Percentiles rank a stretch among this genome's conserved stretches.
These are phyloP conservation scores for Phalaenopsis equestris DNA, from an alignment of 106 monocot genomes.

Conservation along the genomic window DNA sequence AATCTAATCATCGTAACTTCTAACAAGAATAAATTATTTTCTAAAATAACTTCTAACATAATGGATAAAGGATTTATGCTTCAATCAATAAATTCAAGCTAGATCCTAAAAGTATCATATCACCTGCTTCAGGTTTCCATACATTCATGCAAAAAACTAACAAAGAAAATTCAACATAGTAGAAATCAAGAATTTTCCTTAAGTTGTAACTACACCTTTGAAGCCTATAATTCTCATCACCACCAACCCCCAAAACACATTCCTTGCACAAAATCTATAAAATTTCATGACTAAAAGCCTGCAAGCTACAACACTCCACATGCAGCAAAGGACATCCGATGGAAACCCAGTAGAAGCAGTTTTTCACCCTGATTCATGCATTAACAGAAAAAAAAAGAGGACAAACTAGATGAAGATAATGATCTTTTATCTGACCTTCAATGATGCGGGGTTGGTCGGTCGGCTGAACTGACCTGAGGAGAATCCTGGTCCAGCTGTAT, in stretches of 20 bases:
- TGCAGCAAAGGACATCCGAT: not conserved
- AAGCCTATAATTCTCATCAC: not conserved
- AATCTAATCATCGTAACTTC: too few relatives aligned
- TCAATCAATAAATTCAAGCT: not conserved
- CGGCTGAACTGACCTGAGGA: too few relatives aligned
- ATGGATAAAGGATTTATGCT: not conserved
- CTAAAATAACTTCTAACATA: too few relatives aligned
- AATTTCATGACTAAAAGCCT: not conserved
- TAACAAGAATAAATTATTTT: too few relatives aligned
- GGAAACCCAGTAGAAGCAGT: not conserved
- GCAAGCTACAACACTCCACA: not conserved
- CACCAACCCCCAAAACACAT: not conserved
- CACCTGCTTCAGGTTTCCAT: not conserved
- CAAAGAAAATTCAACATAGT: not conserved
- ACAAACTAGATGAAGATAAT: too few relatives aligned
- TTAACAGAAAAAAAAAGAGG: too few relatives aligned
- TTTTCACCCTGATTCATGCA: not conserved
- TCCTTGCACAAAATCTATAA: not conserved
- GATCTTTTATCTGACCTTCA: too few relatives aligned
- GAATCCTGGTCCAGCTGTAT: too few relatives aligned
- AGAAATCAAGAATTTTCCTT: not conserved
- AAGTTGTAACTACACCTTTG: not conserved
- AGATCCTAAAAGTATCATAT: not conserved
- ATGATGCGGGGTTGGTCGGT: too few relatives aligned
- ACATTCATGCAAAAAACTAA: not conserved